Base-by-base conservation (phyloP, 495 filamentous ascomycete species). In the Aspergillus avenaceus region DNA sequence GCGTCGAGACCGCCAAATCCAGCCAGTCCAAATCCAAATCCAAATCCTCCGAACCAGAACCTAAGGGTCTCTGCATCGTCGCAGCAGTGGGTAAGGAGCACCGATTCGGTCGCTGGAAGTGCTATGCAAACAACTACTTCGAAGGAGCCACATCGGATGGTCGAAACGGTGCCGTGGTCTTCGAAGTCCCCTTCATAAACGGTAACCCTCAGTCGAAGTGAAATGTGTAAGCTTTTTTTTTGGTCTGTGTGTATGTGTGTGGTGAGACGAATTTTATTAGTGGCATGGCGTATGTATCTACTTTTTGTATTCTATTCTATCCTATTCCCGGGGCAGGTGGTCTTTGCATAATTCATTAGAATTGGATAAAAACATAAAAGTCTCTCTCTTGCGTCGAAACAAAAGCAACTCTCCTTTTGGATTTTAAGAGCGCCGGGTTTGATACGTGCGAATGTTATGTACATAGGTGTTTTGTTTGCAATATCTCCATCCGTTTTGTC, bases 81-180 rank as follows among this genome's bases (percentile, higher is more conserved):
- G 87, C 81, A 40, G 93, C 84, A 2, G 76, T 91, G 8, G 91
- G 89, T 16, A 95, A 90, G 61, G 91, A 97, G 69, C 83, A 90
- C 60, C 77, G 88, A 18, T 69, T 95, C 26, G 92, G 87, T 1
- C 76, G 85, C 48, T 97, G 88, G 87, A 78, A 81, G 58, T 69
- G 62, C 43, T 77, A 65, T 36, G 55, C 60, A 31, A 74, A 71
- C 41, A 76, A 69, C 50, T 72, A 65, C 37, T 41, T 63, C 45
- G 56, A 72, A 19, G 69, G 70, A 13, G 12, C 61, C 47, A 80
- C 79, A 56, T 53, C 78, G 1, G 63, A 82, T 42, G 91, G 82
- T 3, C 84, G 82, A 55, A 95, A 91, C 63, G 86, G 88, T 3
- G 85, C 84, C 9, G 76, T 88, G 9, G 75, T 95, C 2, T 91